A percentile compares a stretch with the other conserved stretches of the same genome.
phyloP scores from a whole-genome alignment of 148 eudicot species.

The Dianthus caryophyllus region DNA sequence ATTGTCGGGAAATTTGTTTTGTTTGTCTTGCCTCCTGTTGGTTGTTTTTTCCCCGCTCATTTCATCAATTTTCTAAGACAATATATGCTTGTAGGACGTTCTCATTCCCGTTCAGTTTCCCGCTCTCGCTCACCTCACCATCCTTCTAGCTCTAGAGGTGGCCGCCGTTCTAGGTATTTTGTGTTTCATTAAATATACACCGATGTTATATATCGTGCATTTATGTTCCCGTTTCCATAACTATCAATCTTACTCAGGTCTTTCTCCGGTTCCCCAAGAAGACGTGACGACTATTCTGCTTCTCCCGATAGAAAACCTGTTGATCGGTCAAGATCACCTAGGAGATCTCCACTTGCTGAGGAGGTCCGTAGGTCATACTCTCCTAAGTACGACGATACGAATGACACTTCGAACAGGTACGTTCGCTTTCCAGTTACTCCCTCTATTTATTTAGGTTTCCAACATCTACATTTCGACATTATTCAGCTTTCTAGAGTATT shows the following conservation, averaged over 20 bases:
- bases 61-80: background rate
- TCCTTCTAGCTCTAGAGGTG: conserved; percentile 45
- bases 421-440: conserved; percentile 19
- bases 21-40: background rate
- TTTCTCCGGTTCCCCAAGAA: conserved; percentile 50
- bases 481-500: too few relatives aligned
- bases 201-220: background rate
- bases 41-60: background rate
- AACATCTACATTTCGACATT: too few relatives aligned
- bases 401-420: conserved; percentile 34
- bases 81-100: conserved; percentile 31
- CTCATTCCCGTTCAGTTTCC: conserved; percentile 56
- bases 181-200: background rate
- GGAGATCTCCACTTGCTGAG: conserved; percentile 33
- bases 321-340: conserved; percentile 45
- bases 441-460: too few relatives aligned
- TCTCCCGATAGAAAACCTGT: conserved; percentile 52
- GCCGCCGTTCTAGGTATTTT: conserved; percentile 44
- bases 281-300: conserved; percentile 42
- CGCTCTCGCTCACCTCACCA: conserved; percentile 53
- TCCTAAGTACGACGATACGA: conserved; percentile 35
- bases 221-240: background rate
- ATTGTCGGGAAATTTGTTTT: background rate
- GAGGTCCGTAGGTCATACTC: conserved; percentile 43
- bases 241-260: conserved; percentile 33